Percentiles rank a stretch among this genome's conserved stretches.
phyloP scores from a whole-genome alignment of 1,284 basidiomycete species.

The Ceratobasidium sp. region DNA sequence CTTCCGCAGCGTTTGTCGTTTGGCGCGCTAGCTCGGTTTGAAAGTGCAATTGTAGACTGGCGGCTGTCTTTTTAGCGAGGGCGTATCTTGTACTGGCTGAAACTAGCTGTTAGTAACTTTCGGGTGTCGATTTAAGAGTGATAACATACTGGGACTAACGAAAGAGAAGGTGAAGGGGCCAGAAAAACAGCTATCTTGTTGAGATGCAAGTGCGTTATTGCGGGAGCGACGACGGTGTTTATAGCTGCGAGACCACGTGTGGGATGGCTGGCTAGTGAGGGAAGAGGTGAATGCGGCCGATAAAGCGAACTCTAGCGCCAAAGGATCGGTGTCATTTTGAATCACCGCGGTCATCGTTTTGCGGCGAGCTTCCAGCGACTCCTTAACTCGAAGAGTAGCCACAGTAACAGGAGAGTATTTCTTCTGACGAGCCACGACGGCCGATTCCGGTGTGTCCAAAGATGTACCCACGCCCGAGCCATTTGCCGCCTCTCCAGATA shows the following conservation, averaged over 20 bases:
- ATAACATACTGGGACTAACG: conserved; percentile 73
- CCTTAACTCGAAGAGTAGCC: conserved; percentile 77
- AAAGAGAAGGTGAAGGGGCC: conserved; percentile 66
- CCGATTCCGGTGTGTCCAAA: background rate
- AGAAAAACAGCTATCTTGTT: conserved; percentile 17
- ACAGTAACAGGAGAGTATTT: conserved; percentile 69
- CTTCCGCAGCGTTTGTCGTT: conserved; percentile 63
- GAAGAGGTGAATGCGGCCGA: conserved; percentile 61
- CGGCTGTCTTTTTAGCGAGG: conserved; percentile 73
- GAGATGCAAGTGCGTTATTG: background rate
- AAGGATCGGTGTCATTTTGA: conserved; percentile 63
- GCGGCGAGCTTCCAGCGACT: conserved; percentile 72
- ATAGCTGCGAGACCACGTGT: conserved; percentile 24
- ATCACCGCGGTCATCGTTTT: conserved; percentile 74
- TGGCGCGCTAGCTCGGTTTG: conserved; percentile 71
- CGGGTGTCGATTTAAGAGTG: conserved; percentile 49
- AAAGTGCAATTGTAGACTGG: conserved; percentile 70
- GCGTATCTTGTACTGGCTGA: conserved; percentile 71
- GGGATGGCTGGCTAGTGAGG: background rate
- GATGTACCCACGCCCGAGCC: background rate
- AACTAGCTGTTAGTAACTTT: conserved; percentile 46
- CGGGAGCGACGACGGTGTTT: conserved; percentile 23
- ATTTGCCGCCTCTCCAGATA: background rate
- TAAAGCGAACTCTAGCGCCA: conserved; percentile 78
- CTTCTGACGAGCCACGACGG: conserved; percentile 49